Evolutionary conservation across 176 grass and related monocot species (phyloP), one percentile per base, ranked within the genome.

Genomic region (Aegilops tauschii): DNA sequence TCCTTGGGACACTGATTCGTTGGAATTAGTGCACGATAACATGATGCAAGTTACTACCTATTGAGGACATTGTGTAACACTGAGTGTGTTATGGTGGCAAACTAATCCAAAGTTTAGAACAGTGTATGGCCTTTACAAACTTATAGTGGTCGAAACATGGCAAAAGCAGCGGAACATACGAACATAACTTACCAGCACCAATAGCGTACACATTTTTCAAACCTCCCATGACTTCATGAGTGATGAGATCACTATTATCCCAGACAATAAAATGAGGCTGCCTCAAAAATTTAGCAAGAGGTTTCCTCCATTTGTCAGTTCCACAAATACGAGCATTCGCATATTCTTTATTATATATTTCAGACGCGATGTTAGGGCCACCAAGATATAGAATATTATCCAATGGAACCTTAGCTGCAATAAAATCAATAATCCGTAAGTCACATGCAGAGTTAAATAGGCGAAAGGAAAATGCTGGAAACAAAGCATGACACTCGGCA

Each of bases 301-400:
- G 88, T 82, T 99, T 99, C 58, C 97, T 93, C 97, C 97, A 99
- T 84, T 99, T 99, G 30, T 93, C 90, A 47, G 94, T 87, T 85
- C 97, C 97, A 68, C 97, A 99, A 73, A 99, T 96, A 37, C 97
- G 90, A 65, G 97, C 97, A 70, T 99, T 99, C 72, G 92, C 97
- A 79, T 99, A 99, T 61, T 99, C 97, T 84, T 93, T 99, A 91
- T 99, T 99, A 84, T 99, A 99, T 80, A 99, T 99, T 86, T 99
- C 97, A 17, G 97, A 93, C 69, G 97, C 94, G 56, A 99, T 99
- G 39, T 99, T 99, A 65, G 97, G 97, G 4, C 97, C 97, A 64
- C 97, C 97, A 76, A 99, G 92, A 91, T 99, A 99, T 40, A 99
- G 94, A 90, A 99, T 94, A 63, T 96, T 96, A 83, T 99, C 97